Evolutionary conservation across 805 yeast genomes (phyloP).

Genomic region (Saturnispora gosingensis): DNA sequence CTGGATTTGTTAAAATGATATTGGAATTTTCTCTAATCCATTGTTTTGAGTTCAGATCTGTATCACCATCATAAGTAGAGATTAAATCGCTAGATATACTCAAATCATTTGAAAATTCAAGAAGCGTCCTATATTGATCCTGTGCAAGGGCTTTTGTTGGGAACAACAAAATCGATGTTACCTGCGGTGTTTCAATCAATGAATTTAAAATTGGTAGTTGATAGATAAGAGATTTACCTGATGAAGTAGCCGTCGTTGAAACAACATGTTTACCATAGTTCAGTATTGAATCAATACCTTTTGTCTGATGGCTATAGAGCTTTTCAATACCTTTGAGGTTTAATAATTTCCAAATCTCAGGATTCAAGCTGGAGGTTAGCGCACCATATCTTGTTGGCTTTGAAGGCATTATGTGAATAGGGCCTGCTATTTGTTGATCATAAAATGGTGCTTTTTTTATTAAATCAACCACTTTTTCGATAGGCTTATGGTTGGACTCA

Average conservation of each 20-base stretch:
- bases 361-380: conserved; percentile 41
- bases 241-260: conserved; percentile 89
- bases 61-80: conserved; percentile 86
- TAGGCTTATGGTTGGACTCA: conserved; percentile 13
- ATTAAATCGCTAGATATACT: conserved; percentile 8
- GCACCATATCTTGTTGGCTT: conserved; percentile 38
- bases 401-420: conserved; percentile 35
- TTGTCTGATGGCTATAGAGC: conserved; percentile 75
- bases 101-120: conserved; percentile 21
- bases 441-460: conserved; percentile 44
- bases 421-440: conserved; percentile 48
- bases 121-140: conserved; percentile 82
- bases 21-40: conserved; percentile 54
- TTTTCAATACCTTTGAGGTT: conserved; percentile 36
- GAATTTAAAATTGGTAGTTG: conserved; percentile 71
- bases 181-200: conserved; percentile 31
- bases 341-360: conserved; percentile 36
- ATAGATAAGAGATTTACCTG: conserved; percentile 90
- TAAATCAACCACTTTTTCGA: conserved; percentile 40
- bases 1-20: conserved; percentile 91
- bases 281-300: conserved; percentile 53
- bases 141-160: conserved; percentile 98
- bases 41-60: conserved; percentile 47
- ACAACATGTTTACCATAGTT: conserved; percentile 58
- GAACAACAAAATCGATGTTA: conserved; percentile 78